Evolutionary conservation across 2,329 filamentous ascomycete genomes (phyloP).

Genomic region (Trichoderma atroviride): DNA sequence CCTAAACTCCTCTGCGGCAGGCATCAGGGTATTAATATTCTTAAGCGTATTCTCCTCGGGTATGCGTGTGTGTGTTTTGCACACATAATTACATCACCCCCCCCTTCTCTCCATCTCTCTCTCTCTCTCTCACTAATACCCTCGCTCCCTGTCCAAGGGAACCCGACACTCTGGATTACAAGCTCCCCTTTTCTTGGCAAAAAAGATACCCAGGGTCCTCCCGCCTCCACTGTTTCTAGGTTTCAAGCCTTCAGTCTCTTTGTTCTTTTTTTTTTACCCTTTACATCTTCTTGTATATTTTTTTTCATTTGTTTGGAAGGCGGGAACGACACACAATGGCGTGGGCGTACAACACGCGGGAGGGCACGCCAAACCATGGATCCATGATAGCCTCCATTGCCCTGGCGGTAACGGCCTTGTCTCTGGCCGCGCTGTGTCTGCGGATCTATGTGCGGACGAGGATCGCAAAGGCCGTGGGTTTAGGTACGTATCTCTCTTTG

Average conservation of each 20-base stretch:
- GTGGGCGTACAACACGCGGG: conserved; percentile 43
- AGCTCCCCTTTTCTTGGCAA: neutral
- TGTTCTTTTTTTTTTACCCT: neutral
- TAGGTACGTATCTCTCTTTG: conserved; percentile 11
- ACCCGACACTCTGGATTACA: neutral
- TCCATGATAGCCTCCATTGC: conserved; percentile 39
- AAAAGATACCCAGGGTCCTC: neutral
- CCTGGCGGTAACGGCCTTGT: conserved; percentile 36
- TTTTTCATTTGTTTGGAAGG: neutral
- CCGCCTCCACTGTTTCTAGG: neutral
- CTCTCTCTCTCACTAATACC: neutral
- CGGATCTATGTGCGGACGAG: conserved; percentile 40
- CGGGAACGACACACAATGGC: conserved; percentile 33
- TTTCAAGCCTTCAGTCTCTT: neutral
- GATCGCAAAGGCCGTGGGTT: conserved; percentile 41
- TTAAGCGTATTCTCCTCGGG: neutral
- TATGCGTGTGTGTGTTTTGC: neutral
- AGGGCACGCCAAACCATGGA: conserved; percentile 40
- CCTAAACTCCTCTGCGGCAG: neutral
- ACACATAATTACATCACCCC: neutral
- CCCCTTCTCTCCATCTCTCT: neutral
- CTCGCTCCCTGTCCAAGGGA: neutral
- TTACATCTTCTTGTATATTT: neutral
- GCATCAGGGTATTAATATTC: neutral
- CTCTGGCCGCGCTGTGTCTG: conserved; percentile 38